A percentile compares a stretch with the other conserved stretches of the same genome.
Conservation (phyloP, 2,329 filamentous ascomycete species). For the Talaromyces albobiverticillius region DNA sequence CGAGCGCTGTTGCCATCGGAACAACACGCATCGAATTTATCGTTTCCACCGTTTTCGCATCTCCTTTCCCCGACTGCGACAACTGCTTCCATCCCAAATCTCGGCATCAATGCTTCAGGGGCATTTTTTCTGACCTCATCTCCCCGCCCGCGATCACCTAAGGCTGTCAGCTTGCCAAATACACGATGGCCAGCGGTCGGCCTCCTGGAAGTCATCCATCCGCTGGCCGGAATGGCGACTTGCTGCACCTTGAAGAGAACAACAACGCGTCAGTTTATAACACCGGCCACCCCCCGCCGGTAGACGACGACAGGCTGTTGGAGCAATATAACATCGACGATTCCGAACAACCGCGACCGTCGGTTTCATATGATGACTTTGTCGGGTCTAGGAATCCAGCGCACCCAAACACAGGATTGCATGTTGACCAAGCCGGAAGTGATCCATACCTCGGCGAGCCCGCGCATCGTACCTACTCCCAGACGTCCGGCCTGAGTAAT, state of each 20-base stretch:
- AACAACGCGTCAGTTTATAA: conserved; percentile 56
- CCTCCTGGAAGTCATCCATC: conserved; percentile 50
- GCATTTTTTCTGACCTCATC: conserved; percentile 23
- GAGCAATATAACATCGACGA: conserved; percentile 70
- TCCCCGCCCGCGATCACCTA: conserved; percentile 9
- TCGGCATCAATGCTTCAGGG: conserved; percentile 35
- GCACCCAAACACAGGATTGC: conserved; percentile 31
- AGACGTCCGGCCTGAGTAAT: conserved; percentile 79
- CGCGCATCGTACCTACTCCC: conserved; percentile 56
- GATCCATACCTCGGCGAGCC: conserved; percentile 36
- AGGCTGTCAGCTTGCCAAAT: conserved; percentile 35
- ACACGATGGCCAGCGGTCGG: conserved; percentile 51
- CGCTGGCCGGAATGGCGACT: conserved; percentile 41
- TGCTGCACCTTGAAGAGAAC: conserved; percentile 40
- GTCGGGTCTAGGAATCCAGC: conserved; percentile 62
- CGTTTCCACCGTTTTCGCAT: not conserved
- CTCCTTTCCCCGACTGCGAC: not conserved
- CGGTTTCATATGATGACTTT: conserved; percentile 92
- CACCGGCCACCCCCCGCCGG: conserved; percentile 71
- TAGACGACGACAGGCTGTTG: conserved; percentile 77
- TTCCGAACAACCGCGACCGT: conserved; percentile 67
- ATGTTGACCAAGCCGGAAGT: conserved; percentile 33
- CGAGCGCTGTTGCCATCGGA: not conserved
- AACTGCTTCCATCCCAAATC: conserved; percentile 1
- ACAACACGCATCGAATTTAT: not conserved